Percentiles rank a stretch among this genome's conserved stretches.
Conservation (phyloP, 257 asterid genomes). For the Jaltomata sinuosa region DNA sequence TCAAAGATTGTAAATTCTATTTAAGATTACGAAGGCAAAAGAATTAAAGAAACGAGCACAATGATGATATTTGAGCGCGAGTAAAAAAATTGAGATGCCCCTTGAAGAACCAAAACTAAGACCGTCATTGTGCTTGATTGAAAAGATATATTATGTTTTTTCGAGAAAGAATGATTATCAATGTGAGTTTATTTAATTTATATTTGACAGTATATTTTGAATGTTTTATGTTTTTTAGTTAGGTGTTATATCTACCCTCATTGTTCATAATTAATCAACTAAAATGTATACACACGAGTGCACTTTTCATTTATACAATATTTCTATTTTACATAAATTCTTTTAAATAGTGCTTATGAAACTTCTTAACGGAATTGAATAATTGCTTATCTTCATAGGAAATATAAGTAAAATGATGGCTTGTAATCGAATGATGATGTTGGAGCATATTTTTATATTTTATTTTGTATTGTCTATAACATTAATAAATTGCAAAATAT, state of each 20-base stretch:
- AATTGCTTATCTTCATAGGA: not conserved
- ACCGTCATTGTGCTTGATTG: not conserved
- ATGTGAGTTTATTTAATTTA: not conserved
- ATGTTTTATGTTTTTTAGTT: not conserved
- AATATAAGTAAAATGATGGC: not conserved
- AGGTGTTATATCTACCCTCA: not conserved
- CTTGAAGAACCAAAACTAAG: not conserved
- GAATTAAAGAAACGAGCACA: not conserved
- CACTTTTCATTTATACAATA: not conserved
- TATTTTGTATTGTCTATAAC: not conserved
- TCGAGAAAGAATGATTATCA: not conserved
- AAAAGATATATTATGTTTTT: not conserved
- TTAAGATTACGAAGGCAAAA: not conserved
- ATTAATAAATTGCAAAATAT: not conserved
- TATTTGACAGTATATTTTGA: not conserved
- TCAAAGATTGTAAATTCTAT: not conserved
- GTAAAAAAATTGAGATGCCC: not conserved
- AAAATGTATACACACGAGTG: not conserved
- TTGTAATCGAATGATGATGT: not conserved
- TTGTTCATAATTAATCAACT: not conserved
- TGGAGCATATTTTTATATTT: not conserved
- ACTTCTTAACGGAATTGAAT: not conserved
- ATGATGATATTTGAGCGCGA: not conserved
- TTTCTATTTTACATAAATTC: not conserved
- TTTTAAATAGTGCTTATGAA: not conserved